Evolutionary conservation across 2,329 filamentous ascomycete genomes (phyloP), one percentile per base, ranked within the genome.

Genomic region (Stachybotrys elegans): DNA sequence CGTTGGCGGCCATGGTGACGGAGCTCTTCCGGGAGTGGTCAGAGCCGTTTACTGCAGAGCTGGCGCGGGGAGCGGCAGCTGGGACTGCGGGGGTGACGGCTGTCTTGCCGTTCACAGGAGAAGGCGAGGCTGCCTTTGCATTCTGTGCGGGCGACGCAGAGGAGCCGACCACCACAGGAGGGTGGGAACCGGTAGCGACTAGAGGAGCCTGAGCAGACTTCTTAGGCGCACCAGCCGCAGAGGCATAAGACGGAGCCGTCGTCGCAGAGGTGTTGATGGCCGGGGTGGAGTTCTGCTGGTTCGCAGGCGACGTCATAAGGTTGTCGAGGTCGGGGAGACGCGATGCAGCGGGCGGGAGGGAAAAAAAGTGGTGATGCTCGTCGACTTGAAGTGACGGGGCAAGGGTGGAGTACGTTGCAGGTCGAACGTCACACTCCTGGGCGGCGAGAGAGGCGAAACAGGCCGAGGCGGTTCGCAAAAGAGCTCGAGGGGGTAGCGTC

Each of bases 1-100:
- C 88, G 61, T 87, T 86, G 56, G 89, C 84, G 65, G 81, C 90
- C 73, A 96, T 95, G 58, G 91, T 95, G 59, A 95, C 86, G 16
- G 92, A 95, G 52, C 83, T 83, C 71, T 95, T 95, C 63, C 89
- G 82, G 61, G 75, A 78, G 72, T 97, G 91, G 56, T 89, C 84
- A 54, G 72, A 70, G 54, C 88, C 88, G 79, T 94, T 93, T 57
- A 80, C 68, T 60, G 75, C 74, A 53, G 73, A 68, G 59, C 73
- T 79, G 66, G 78, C 78, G 66, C 81, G 79, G n/a, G n/a, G n/a
- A 50, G 76, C 78, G 55, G 86, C 80, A 63, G 74, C 73, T 54
- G 84, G 83, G 56, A 86, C 74, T 61, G 83, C 82, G 52, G 83
- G 83, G 67, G 77, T 77, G 66, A 84, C 84, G 67, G 82, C 74